Base-by-base conservation (phyloP, 768 basidiomycete species). In the Tremella yokohamensis region DNA sequence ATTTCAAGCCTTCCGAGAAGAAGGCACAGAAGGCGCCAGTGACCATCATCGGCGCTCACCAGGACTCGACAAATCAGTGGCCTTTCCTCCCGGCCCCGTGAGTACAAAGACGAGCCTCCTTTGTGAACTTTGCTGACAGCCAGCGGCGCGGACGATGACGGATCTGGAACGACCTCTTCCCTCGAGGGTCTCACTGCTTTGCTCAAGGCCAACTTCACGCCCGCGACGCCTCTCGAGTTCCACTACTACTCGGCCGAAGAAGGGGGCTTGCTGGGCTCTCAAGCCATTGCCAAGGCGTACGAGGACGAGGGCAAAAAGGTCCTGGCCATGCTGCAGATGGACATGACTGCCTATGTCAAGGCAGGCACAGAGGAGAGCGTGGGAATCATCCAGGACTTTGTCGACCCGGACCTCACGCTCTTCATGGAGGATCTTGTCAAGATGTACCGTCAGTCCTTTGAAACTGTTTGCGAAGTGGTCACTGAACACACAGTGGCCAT, bases 271-370 rank as follows among this genome's bases (percentile, higher is more conserved):
- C 70, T 78, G 37, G 92, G 92, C 40, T 90, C 88, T 38, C 91
- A 93, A 77, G 92, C 91, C 16, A 83, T 97, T 51, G 90, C 90
- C 38, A 79, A 81, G 65, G 82, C 83, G 59, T 96, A 94, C 71
- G 84, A 84, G 69, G 70, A 78, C 20, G 81, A 82, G 57, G 79
- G 78, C 6, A 82, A 82, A 54, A 84, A 87, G 66, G 87, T 90
- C 60, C 76, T 86, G 64, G 88, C 86, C 50, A 90, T 90, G 88
- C 85, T 85, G 70, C 89, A 90, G 81, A 87, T 88, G 69, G 75
- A 78, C 57, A 78, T 79, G 63, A 77, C 76, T 16, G 79, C 69
- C 42, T 96, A 90, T 90, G 88, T 94, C 60, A 90, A 90, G 82
- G 77, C 77, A 70, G 89, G 88, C 37, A 85, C 85, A 40, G 78